Conservation (phyloP, 495 filamentous ascomycete species). For the Aspergillus hancockii region DNA sequence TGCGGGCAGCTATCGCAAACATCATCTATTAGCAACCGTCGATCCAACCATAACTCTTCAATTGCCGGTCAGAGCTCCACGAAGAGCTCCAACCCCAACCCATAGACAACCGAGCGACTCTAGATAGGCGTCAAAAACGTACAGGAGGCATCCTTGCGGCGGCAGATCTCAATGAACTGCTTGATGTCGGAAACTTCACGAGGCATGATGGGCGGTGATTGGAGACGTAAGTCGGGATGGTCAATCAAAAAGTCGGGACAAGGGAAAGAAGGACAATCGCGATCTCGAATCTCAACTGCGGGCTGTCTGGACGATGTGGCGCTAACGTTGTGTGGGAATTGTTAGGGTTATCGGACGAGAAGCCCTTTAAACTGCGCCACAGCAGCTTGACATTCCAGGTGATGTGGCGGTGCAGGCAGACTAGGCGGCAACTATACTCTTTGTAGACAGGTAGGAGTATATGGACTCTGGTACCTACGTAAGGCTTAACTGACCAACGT, state of each 20-base stretch:
- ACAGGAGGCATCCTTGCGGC: slow-evolving; percentile 98
- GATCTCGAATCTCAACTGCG: slow-evolving; percentile 19
- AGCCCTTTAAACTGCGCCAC: slow-evolving; percentile 14
- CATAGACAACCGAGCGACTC: not conserved
- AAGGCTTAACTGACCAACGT: not conserved
- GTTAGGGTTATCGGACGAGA: slow-evolving; percentile 16
- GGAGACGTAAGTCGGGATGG: slow-evolving; percentile 12
- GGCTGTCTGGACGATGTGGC: slow-evolving; percentile 5
- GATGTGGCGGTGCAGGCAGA: slow-evolving; percentile 13
- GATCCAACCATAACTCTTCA: not conserved
- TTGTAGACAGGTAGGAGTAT: not conserved
- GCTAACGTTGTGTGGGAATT: slow-evolving; percentile 22
- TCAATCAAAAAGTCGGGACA: slow-evolving; percentile 17
- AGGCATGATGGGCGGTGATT: slow-evolving; percentile 70
- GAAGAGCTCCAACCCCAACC: slow-evolving; percentile 5
- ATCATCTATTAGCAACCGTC: slow-evolving; percentile 16
- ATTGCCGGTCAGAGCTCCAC: not conserved
- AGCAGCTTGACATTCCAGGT: not conserved
- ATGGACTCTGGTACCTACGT: not conserved
- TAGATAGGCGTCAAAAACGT: slow-evolving; percentile 37
- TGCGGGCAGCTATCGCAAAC: slow-evolving; percentile 71
- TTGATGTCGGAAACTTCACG: slow-evolving; percentile 98
- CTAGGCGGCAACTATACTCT: slow-evolving; percentile 1
- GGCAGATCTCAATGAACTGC: slow-evolving; percentile 99
- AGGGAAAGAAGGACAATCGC: slow-evolving; percentile 14